phyloP scores from a whole-genome alignment of 2,329 filamentous ascomycete genomes.

The Clonostachys byssicola region DNA sequence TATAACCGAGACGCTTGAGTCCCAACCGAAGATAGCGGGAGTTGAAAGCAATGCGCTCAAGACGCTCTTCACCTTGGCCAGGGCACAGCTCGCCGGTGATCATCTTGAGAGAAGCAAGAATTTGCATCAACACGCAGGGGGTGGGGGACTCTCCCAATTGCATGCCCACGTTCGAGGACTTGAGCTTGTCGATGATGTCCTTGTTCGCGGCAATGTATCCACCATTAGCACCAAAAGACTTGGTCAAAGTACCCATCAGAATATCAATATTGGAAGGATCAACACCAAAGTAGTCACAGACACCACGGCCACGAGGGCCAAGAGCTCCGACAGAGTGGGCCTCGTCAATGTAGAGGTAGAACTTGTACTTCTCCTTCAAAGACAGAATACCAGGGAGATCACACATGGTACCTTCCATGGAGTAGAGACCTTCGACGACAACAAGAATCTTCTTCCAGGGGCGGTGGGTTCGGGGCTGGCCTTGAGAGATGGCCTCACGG shows the following conservation, averaged over 20 bases:
- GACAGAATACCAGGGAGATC: constrained; percentile 86
- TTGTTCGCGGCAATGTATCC: constrained; percentile 92
- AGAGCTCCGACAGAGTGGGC: constrained; percentile 94
- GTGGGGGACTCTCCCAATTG: constrained; percentile 84
- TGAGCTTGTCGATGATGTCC: constrained; percentile 86
- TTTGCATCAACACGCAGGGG: constrained; percentile 87
- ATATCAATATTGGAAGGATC: constrained; percentile 87
- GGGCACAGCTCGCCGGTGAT: constrained; percentile 85
- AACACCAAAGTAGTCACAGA: constrained; percentile 95
- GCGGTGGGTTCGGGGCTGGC: constrained; percentile 94
- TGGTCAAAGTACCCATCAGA: constrained; percentile 96
- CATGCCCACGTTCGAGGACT: constrained; percentile 79
- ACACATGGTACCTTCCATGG: constrained; percentile 99
- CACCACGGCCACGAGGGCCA: constrained; percentile 81
- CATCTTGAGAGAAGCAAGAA: constrained; percentile 78
- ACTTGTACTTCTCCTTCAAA: constrained; percentile 95
- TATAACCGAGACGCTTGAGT: constrained; percentile 93
- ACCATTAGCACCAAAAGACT: constrained; percentile 97
- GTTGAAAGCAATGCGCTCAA: constrained; percentile 97
- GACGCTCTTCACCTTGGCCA: constrained; percentile 90
- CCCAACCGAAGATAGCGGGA: constrained; percentile 96
- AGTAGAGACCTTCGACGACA: constrained; percentile 94
- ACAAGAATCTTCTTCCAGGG: constrained; percentile 99
- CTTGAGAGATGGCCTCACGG: constrained; percentile 90
- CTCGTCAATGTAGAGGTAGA: constrained; percentile 91